phyloP scores from a whole-genome alignment of 331 rosid genomes.

The Malus hybrid region DNA sequence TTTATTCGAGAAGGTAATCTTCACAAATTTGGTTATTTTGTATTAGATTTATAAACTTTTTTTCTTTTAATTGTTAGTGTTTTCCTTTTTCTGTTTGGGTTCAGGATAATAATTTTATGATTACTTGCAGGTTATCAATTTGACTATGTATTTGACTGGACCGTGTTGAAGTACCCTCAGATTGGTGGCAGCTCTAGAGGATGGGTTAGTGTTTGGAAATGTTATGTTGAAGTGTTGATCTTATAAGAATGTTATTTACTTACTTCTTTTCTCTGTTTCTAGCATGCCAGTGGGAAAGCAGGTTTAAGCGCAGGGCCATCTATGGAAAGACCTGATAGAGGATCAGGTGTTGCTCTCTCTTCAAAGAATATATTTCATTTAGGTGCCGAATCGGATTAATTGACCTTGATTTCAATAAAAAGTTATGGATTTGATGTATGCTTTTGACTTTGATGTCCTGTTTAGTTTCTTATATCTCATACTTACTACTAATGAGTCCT shows the following conservation, averaged over 20 bases:
- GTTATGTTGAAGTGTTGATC: not conserved
- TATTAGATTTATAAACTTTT: not conserved
- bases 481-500: not conserved
- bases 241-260: slow-evolving; percentile 28
- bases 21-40: slow-evolving; percentile 1
- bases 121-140: slow-evolving; percentile 73
- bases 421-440: slow-evolving; percentile 3
- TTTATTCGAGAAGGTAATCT: slow-evolving; percentile 85
- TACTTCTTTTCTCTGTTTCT: slow-evolving; percentile 20
- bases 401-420: not conserved
- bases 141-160: slow-evolving; percentile 98
- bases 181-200: slow-evolving; percentile 68
- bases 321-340: slow-evolving; percentile 59
- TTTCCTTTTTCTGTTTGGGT: not conserved
- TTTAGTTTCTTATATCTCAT: not conserved
- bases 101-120: slow-evolving; percentile 23
- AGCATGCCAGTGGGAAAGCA: slow-evolving; percentile 67
- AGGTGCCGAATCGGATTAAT: not conserved
- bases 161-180: slow-evolving; percentile 85
- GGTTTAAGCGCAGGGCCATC: slow-evolving; percentile 54
- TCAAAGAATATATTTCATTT: not conserved
- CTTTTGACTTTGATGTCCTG: not conserved
- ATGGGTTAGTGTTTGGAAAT: slow-evolving; percentile 48
- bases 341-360: slow-evolving; percentile 51
- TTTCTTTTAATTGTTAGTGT: not conserved